Base-by-base conservation (phyloP, 257 asterid species). In the Gynochthodes officinalis region DNA sequence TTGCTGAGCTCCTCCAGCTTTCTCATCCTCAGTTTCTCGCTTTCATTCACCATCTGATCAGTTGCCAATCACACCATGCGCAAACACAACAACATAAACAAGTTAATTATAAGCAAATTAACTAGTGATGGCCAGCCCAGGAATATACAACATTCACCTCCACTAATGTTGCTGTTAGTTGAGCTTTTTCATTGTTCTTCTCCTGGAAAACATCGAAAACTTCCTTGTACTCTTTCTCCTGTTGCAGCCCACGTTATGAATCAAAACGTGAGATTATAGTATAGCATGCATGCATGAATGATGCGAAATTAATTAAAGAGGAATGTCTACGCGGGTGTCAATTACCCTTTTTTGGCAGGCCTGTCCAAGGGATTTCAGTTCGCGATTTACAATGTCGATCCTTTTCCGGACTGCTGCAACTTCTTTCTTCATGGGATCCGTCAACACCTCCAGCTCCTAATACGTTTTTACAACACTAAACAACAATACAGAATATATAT, bases 181-280 rank as follows among this genome's bases (percentile, higher is more conserved):
- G 97, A 59, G 88, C 72, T 67, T 86, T 93, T 64, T 93, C 98
- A 32, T 85, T 93, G 90, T 83, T 89, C 82, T 88, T 92, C 65
- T 87, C 96, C 11, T 89, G 87, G 79, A 80, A 86, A 62, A 80
- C 86, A 69, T 90, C 93, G 84, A 90, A 79, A 9, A 82, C 88
- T 74, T 93, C 98, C 86, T 85, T 89, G 81, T 90, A 90, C 64
- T 93, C 98, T 78, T 84, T 93, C 80, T 93, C 98, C 98, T 92
- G 85, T 70, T n/a, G n/a, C n/a, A n/a, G n/a, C n/a, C n/a, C n/a
- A n/a, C n/a, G n/a, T n/a, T n/a, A n/a, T n/a, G n/a, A n/a, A n/a
- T n/a, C n/a, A n/a, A n/a, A n/a, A n/a, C n/a, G n/a, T n/a, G n/a
- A n/a, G n/a, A n/a, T n/a, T n/a, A n/a, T n/a, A n/a, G n/a, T n/a